Evolutionary conservation across 805 yeast species (phyloP), one percentile per base, ranked within the genome.

Genomic region (Cyberlindnera euphorbiiphila): DNA sequence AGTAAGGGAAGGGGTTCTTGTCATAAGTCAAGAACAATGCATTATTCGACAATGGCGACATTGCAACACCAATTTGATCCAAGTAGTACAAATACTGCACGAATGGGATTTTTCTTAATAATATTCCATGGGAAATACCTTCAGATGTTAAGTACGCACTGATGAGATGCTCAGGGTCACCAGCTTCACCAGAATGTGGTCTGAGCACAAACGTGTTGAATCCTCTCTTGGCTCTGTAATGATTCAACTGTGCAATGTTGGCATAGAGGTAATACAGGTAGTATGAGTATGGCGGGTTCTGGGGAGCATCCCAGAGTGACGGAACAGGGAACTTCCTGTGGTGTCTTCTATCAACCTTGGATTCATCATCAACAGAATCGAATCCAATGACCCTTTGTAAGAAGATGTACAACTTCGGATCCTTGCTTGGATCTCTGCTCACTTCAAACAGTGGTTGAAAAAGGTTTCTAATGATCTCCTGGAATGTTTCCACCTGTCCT

Each of bases 111-210:
- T 93, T 93, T 63, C 98, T 78, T 56, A 93, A 69, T 43, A 91
- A 62, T 38, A 93, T 94, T 41, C 99, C 99, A 60, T 93, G 99
- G 10, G 95, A 85, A 43, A 93, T 93, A 35, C 95, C 86, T 55
- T 91, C 94, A 1, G 97, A 80, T 1, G 93, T 77, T 53, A 93
- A 64, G 54, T 84, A 93, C 2, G 98, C 89, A 34, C 89, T 74
- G 30, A 89, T 85, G 56, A 94, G 70, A 66, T 93, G 98, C 56
- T 93, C 98, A 1, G 98, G 97, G 57, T 93, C 98, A 43, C 99
- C 99, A n/a, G 98, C 99, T 63, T 93, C 99, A 46, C 99, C 99
- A 51, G 96, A 86, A 61, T 93, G 99, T 4, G 99, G 99, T 54
- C 98, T 76, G 52, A 93, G 67, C n/a, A 87, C 94, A 62, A 93